Conservation (phyloP, 345 rosid species). For the thale cress (Arabidopsis thaliana) region TAIR10.1 NC_003076.8:18605001-18605500, state of each 20-base stretch:
- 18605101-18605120: conserved; percentile 38
- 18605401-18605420: not conserved
- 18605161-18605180: not conserved
- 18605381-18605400: not conserved
- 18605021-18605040: conserved; percentile 8
- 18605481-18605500: not conserved
- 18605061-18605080: conserved; percentile 38
- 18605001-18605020: not conserved
- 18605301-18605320: not conserved
- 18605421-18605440: too few relatives aligned
- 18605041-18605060: not conserved
- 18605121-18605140: conserved; percentile 20
- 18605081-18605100: conserved; percentile 13
- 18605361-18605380: not conserved
- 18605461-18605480: not conserved
- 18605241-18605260: not conserved
- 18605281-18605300: not conserved
- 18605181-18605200: not conserved
- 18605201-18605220: not conserved
- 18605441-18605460: not conserved
- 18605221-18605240: not conserved
- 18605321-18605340: not conserved
- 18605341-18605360: not conserved
- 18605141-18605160: conserved; percentile 30
- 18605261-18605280: not conserved